These are phyloP conservation scores for Camelina hispida DNA, from an alignment of 345 rosid species.

Conservation along the genomic window DNA sequence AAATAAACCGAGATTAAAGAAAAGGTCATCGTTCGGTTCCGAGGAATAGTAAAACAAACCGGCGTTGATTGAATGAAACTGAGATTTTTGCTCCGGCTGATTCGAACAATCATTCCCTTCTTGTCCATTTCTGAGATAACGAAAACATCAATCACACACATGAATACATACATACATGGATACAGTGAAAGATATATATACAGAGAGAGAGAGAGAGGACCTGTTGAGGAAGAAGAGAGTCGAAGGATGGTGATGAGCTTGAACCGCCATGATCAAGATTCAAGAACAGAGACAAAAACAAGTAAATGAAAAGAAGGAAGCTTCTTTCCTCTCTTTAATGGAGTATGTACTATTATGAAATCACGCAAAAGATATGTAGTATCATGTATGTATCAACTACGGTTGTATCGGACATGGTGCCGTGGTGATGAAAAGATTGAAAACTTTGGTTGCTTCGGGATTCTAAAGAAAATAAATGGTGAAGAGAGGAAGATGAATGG, in stretches of 20 bases:
- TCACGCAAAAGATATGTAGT: slow-evolving; percentile 32
- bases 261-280: slow-evolving; percentile 72
- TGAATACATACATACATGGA: slow-evolving; percentile 2
- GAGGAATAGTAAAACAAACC: slow-evolving; percentile 27
- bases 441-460: slow-evolving; percentile 30
- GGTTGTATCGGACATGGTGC: slow-evolving; percentile 30
- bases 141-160: background rate
- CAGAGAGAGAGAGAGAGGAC: slow-evolving; percentile 34
- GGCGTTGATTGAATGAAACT: slow-evolving; percentile 29
- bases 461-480: slow-evolving; percentile 22
- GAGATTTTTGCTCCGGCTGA: slow-evolving; percentile 49
- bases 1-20: background rate
- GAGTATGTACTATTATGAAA: background rate
- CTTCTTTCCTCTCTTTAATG: slow-evolving; percentile 11
- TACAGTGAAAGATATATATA: background rate
- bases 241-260: slow-evolving; percentile 88
- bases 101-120: slow-evolving; percentile 63
- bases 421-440: slow-evolving; percentile 2
- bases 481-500: slow-evolving; percentile 12
- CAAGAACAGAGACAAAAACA: slow-evolving; percentile 25
- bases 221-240: slow-evolving; percentile 78
- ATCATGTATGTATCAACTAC: slow-evolving; percentile 13
- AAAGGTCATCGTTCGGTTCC: background rate
- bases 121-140: slow-evolving; percentile 61
- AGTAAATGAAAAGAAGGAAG: slow-evolving; percentile 5